phyloP scores from a whole-genome alignment of 331 rosid species.

The Arachis monticola region DNA sequence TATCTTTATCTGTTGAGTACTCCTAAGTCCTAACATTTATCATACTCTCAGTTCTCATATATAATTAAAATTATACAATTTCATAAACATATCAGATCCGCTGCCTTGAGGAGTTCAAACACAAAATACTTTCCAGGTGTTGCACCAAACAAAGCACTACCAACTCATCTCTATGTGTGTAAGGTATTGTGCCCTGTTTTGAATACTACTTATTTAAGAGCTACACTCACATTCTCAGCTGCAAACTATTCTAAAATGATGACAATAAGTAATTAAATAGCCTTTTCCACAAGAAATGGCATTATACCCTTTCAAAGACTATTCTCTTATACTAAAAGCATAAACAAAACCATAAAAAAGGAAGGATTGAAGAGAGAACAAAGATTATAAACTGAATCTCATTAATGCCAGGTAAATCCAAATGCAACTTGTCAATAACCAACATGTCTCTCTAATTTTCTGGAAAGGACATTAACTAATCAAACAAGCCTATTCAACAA shows the following conservation, averaged over 20 bases:
- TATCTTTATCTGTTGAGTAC: background rate
- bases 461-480: slow-evolving; percentile 8
- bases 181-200: background rate
- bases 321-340: slow-evolving; percentile 4
- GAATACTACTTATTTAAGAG: slow-evolving; percentile 9
- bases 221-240: slow-evolving; percentile 17
- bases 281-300: background rate
- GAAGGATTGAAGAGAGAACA: background rate
- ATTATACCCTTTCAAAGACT: background rate
- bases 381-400: background rate
- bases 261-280: background rate
- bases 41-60: background rate
- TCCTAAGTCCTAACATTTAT: background rate
- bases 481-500: slow-evolving; percentile 11
- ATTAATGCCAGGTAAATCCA: too few relatives aligned
- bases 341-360: background rate
- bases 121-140: background rate
- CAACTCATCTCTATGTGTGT: background rate
- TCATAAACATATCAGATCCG: background rate
- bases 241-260: background rate
- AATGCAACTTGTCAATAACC: too few relatives aligned
- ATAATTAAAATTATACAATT: slow-evolving; percentile 1
- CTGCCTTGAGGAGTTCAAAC: background rate
- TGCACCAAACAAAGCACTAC: background rate
- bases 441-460: slow-evolving; percentile 7